phyloP scores from a whole-genome alignment of 2,329 filamentous ascomycete species.

The Calonectria pseudoreteaudii region DNA sequence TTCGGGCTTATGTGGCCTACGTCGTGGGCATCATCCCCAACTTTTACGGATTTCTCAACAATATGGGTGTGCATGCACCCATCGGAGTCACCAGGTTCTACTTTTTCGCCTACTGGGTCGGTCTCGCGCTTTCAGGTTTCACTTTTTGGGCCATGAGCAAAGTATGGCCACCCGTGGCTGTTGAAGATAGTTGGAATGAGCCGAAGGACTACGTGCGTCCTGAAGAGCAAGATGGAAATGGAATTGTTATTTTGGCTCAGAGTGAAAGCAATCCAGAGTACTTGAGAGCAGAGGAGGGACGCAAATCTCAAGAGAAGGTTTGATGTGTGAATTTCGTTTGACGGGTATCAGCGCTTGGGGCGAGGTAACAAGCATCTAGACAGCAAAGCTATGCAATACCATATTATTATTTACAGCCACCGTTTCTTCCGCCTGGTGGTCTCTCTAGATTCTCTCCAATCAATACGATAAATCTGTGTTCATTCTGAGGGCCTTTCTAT shows the following conservation, averaged over 20 bases:
- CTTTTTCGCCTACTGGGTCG: constrained; percentile 16
- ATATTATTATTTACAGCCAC: background rate
- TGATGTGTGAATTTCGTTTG: background rate
- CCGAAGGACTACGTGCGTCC: constrained; percentile 13
- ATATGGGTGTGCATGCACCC: constrained; percentile 11
- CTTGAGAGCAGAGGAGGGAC: background rate
- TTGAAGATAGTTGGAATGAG: constrained; percentile 5
- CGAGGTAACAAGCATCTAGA: background rate
- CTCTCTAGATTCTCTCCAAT: background rate
- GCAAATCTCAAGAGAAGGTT: background rate
- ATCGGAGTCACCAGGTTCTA: constrained; percentile 3
- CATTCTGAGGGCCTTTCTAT: background rate
- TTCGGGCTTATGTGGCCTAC: constrained; percentile 19
- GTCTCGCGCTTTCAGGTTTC: background rate
- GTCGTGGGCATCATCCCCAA: constrained; percentile 18
- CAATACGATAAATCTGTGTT: background rate
- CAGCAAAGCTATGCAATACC: background rate
- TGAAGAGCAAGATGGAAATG: background rate
- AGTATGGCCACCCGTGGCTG: background rate
- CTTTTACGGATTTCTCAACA: constrained; percentile 19
- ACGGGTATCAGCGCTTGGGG: background rate
- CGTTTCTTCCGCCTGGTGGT: background rate
- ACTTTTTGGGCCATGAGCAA: constrained; percentile 6
- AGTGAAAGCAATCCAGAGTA: background rate
- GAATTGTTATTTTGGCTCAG: background rate